Evolutionary conservation across 805 yeast genomes (phyloP).

Genomic region (Ogataea nonfermentans): DNA sequence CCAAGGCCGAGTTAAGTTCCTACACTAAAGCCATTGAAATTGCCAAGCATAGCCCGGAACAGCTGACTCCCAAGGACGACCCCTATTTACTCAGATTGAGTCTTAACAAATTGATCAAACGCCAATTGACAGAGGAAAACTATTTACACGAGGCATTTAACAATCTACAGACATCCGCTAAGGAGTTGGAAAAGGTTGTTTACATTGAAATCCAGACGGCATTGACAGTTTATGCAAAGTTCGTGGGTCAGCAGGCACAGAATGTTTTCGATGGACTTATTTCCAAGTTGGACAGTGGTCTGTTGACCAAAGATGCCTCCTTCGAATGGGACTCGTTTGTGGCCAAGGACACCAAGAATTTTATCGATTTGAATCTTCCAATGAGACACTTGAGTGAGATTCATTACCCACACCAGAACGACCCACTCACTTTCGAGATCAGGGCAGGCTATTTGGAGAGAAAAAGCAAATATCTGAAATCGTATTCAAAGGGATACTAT

Average conservation of each 20-base stretch:
- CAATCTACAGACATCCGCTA: constrained; percentile 84
- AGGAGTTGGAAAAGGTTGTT: constrained; percentile 84
- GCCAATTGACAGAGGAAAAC: constrained; percentile 80
- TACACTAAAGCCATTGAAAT: constrained; percentile 64
- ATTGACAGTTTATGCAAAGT: constrained; percentile 65
- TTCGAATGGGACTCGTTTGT: constrained; percentile 90
- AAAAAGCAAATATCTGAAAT: constrained; percentile 85
- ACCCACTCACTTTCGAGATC: constrained; percentile 65
- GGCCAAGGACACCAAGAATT: constrained; percentile 59
- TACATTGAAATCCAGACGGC: constrained; percentile 84
- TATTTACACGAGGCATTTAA: constrained; percentile 84
- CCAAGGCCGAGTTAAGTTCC: constrained; percentile 53
- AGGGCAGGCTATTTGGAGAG: constrained; percentile 83
- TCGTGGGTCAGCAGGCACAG: constrained; percentile 71
- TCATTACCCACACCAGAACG: constrained; percentile 62
- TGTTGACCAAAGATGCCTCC: constrained; percentile 72
- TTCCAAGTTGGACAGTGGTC: constrained; percentile 64
- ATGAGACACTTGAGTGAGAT: constrained; percentile 62
- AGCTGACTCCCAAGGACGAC: constrained; percentile 58
- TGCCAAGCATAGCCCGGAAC: constrained; percentile 48
- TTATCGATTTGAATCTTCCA: constrained; percentile 61
- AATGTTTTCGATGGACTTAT: constrained; percentile 64
- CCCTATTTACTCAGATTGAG: constrained; percentile 74
- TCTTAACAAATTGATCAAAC: constrained; percentile 73
- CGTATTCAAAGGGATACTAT: constrained; percentile 89